Percentiles rank a stretch among this genome's conserved stretches.
phyloP scores from a whole-genome alignment of 305 asterid species.

The Fraxinus ornus region DNA sequence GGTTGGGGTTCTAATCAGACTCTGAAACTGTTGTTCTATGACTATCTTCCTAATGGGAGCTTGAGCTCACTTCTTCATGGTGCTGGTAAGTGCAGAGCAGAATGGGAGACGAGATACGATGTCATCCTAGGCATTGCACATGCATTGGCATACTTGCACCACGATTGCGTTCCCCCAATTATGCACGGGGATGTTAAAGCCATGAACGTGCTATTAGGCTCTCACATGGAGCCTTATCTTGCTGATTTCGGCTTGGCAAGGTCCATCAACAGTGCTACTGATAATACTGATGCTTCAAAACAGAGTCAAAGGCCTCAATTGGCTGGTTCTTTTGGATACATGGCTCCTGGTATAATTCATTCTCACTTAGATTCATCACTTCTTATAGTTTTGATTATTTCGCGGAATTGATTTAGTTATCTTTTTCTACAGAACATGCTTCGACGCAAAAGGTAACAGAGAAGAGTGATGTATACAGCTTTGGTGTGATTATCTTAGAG shows the following conservation, averaged over 20 bases:
- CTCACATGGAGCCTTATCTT: slow-evolving; percentile 68
- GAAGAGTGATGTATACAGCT: slow-evolving; percentile 89
- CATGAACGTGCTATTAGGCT: slow-evolving; percentile 86
- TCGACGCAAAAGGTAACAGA: slow-evolving; percentile 72
- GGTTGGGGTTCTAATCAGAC: slow-evolving; percentile 88
- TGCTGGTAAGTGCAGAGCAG: slow-evolving; percentile 73
- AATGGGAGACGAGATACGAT: slow-evolving; percentile 82
- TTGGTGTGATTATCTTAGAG: slow-evolving; percentile 80
- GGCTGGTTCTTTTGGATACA: slow-evolving; percentile 96
- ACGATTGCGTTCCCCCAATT: slow-evolving; percentile 88
- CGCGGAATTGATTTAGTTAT: not conserved
- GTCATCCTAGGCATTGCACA: slow-evolving; percentile 72
- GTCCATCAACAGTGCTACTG: slow-evolving; percentile 40
- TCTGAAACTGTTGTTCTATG: slow-evolving; percentile 76
- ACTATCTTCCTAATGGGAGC: slow-evolving; percentile 90
- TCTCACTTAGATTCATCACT: not conserved
- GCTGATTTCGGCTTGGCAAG: slow-evolving; percentile 95
- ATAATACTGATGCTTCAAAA: slow-evolving; percentile 32
- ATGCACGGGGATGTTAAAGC: slow-evolving; percentile 98
- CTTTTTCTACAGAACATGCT: slow-evolving; percentile 63
- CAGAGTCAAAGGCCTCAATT: slow-evolving; percentile 75
- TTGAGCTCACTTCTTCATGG: slow-evolving; percentile 95
- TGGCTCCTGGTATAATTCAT: slow-evolving; percentile 82
- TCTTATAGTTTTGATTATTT: not conserved
- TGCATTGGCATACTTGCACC: slow-evolving; percentile 85